A percentile compares a stretch with the other conserved stretches of the same genome.
phyloP scores from a whole-genome alignment of 208 protist species.

The Leptomonas pyrrhocoris region DNA sequence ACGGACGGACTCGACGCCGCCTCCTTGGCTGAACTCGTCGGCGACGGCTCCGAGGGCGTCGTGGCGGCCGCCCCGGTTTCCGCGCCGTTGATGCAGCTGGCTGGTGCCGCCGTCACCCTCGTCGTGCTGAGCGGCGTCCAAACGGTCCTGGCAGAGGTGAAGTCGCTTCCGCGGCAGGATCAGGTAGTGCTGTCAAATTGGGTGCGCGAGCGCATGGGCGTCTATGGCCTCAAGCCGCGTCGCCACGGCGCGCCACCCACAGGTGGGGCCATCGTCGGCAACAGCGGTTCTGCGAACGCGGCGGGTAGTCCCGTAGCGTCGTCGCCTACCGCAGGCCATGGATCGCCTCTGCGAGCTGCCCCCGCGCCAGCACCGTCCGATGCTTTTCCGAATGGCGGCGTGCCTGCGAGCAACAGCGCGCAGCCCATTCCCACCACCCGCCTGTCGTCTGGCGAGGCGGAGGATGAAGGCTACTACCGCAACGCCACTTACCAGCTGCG shows the following conservation, averaged over 20 bases:
- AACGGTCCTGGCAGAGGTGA: conserved; percentile 40
- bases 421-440: not conserved
- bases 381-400: not conserved
- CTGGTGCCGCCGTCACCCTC: conserved; percentile 51
- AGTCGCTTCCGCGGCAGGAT: conserved; percentile 46
- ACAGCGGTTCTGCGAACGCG: not conserved
- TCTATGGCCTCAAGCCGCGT: conserved; percentile 48
- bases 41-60: conserved; percentile 10
- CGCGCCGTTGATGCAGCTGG: conserved; percentile 29
- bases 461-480: conserved; percentile 48
- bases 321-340: not conserved
- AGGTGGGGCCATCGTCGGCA: not conserved
- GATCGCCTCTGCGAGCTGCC: not conserved
- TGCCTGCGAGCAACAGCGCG: not conserved
- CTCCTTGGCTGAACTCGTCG: conserved; percentile 26
- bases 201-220: conserved; percentile 48
- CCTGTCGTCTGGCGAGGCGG: conserved; percentile 2
- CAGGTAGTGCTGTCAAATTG: conserved; percentile 66
- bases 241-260: not conserved
- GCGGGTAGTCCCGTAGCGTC: not conserved
- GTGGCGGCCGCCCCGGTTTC: not conserved
- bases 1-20: conserved; percentile 22
- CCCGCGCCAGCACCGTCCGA: not conserved
- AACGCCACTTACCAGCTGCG: conserved; percentile 51
- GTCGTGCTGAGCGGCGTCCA: conserved; percentile 60